Evolutionary conservation across 345 rosid genomes (phyloP).

Genomic region (Noccaea bulbosa): DNA sequence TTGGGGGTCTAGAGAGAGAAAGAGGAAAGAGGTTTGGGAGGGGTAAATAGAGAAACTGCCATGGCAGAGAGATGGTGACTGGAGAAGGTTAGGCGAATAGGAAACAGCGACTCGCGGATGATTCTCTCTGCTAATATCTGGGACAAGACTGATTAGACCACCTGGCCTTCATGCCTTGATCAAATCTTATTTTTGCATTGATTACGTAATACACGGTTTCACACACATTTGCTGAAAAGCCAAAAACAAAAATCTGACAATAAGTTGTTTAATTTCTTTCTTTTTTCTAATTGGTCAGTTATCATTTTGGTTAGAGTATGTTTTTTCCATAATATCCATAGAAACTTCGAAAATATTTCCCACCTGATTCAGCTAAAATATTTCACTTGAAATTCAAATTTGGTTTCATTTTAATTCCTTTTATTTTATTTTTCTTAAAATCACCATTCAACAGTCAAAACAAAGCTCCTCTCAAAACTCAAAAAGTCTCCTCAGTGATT

Average conservation of each 20-base stretch:
- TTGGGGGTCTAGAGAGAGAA: slow-evolving; percentile 27
- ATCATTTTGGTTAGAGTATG: background rate
- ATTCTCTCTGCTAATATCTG: slow-evolving; percentile 22
- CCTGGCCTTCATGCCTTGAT: slow-evolving; percentile 11
- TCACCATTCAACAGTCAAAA: no score
- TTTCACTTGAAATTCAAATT: background rate
- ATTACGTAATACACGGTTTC: background rate
- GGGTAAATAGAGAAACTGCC: slow-evolving; percentile 44
- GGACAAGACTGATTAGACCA: slow-evolving; percentile 14
- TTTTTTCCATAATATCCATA: background rate
- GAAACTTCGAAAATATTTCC: background rate
- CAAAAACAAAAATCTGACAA: background rate
- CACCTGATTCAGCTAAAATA: background rate
- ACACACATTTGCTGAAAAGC: background rate
- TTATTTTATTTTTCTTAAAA: no score
- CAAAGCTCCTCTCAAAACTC: background rate
- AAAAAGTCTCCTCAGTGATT: background rate
- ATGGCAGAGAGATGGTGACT: slow-evolving; percentile 34
- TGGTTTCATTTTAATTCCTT: background rate
- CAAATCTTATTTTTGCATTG: background rate
- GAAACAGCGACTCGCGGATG: slow-evolving; percentile 38
- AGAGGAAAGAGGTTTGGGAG: slow-evolving; percentile 8
- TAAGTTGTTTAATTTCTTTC: no score
- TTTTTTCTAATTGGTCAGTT: background rate
- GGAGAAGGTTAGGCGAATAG: slow-evolving; percentile 24